These are phyloP conservation scores for Metschnikowia koreensis DNA, from an alignment of 805 yeast species.

Conservation along the genomic window DNA sequence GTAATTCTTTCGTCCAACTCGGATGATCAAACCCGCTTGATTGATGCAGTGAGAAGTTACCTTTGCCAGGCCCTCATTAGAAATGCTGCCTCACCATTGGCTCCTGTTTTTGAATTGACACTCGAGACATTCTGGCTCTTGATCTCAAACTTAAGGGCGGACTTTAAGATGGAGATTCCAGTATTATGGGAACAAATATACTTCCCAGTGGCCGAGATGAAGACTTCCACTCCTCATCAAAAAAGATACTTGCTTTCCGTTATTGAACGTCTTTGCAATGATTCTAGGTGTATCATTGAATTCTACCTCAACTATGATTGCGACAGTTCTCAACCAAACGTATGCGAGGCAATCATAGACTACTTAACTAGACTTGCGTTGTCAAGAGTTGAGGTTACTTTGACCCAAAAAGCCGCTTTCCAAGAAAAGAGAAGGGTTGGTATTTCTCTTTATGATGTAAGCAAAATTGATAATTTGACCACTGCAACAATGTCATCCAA, in stretches of 20 bases:
- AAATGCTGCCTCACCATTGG: conserved; percentile 87
- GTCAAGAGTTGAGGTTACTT: conserved; percentile 68
- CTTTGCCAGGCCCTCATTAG: conserved; percentile 78
- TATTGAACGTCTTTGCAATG: conserved; percentile 79
- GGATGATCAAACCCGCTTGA: conserved; percentile 57
- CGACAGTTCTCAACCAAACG: conserved; percentile 74
- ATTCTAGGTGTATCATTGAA: conserved; percentile 89
- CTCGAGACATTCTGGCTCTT: conserved; percentile 92
- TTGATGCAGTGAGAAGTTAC: conserved; percentile 81
- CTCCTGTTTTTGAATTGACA: conserved; percentile 89
- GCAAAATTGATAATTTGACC: conserved; percentile 73
- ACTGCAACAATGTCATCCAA: conserved; percentile 59
- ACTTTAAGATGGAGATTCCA: conserved; percentile 90
- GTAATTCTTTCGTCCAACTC: conserved; percentile 49
- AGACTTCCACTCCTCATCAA: conserved; percentile 88
- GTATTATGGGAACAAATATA: conserved; percentile 91
- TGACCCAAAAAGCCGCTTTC: conserved; percentile 56
- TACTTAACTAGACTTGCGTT: conserved; percentile 71
- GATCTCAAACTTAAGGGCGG: conserved; percentile 76
- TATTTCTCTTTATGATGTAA: conserved; percentile 69
- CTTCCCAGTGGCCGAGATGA: conserved; percentile 90
- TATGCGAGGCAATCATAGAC: conserved; percentile 80
- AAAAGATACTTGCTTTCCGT: conserved; percentile 80
- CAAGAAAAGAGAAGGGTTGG: conserved; percentile 46
- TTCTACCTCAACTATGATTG: conserved; percentile 95